These are phyloP conservation scores for Bimuria novae-zelandiae DNA, from an alignment of 2,329 filamentous ascomycete species.

Conservation along the genomic window DNA sequence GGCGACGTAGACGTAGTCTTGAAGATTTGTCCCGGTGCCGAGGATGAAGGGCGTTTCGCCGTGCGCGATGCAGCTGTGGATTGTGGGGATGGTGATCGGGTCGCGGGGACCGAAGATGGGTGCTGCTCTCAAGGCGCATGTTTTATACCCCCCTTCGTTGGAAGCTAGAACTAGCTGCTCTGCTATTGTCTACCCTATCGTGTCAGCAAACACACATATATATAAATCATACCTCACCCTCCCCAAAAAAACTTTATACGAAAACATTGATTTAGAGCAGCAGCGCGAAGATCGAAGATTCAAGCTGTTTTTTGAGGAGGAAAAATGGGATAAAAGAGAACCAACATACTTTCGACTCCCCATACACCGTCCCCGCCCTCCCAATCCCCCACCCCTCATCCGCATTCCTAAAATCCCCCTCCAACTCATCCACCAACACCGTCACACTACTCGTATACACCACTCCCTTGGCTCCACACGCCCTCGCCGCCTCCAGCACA, in stretches of 20 bases:
- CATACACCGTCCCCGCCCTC: slow-evolving; percentile 76
- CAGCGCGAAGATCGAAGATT: too few species aligned
- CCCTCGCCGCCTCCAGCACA: slow-evolving; percentile 73
- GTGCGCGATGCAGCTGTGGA: slow-evolving; percentile 72
- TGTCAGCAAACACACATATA: not conserved
- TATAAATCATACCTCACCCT: too few species aligned
- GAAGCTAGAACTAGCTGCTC: slow-evolving; percentile 79
- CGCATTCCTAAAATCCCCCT: slow-evolving; percentile 77
- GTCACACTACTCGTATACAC: slow-evolving; percentile 92
- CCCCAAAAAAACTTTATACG: too few species aligned
- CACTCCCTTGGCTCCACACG: slow-evolving; percentile 74
- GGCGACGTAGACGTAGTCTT: slow-evolving; percentile 71
- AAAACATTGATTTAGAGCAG: too few species aligned
- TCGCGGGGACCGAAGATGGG: slow-evolving; percentile 94
- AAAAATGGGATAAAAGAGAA: too few species aligned
- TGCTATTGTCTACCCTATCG: slow-evolving; percentile 65
- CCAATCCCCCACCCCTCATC: slow-evolving; percentile 83
- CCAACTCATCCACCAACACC: slow-evolving; percentile 77
- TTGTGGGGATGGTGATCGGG: slow-evolving; percentile 71
- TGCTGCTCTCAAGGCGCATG: slow-evolving; percentile 80
- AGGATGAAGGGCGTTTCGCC: slow-evolving; percentile 78
- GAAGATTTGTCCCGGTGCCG: slow-evolving; percentile 72
- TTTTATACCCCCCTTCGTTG: slow-evolving; percentile 71
- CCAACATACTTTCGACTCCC: slow-evolving; percentile 76
- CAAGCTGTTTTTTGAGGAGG: too few species aligned